Base-by-base conservation (phyloP, 768 basidiomycete species). In the Boletus insuetus region DNA sequence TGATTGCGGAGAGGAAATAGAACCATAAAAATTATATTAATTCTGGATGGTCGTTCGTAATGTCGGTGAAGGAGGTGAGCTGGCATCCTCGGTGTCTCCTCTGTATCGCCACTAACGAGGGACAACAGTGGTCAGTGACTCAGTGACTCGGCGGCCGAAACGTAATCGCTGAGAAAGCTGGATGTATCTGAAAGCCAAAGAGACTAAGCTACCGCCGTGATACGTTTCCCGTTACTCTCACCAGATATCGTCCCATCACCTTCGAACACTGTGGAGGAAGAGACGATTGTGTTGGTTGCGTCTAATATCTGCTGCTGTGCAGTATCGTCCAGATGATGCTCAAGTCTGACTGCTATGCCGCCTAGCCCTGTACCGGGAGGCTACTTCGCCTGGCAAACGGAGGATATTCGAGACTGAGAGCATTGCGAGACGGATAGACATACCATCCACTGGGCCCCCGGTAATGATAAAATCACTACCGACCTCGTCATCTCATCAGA, bases 401-500 rank as follows among this genome's bases (percentile, higher is more conserved):
- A 26, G 26, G 26, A 26, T 13, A 35, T 41, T 40, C 12, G 4
- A 37, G 26, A 41, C 29, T n/a, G 9, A 12, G 22, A 24, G 35
- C 14, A 22, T 20, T 3, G 2, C 11, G 7, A 13, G 17, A 17
- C 26, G 6, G 19, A n/a, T 5, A 42, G 24, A 50, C 60, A 26
- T 20, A 63, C 61, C 11, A 1, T 41, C 4, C 0, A 43, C 47
- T 29, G 29, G 35, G 5, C n/a, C n/a, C n/a, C n/a, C n/a, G n/a
- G n/a, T n/a, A 63, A 9, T 19, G 61, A 59, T 4, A 63, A 34
- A 1, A 55, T 51, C 2, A 16, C 19, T 17, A 26, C 3, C 2
- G 49, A 7, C n/a, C n/a, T n/a, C 19, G 35, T 13, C 9, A 63
- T 16, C n/a, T 38, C 46, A 3, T 63, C 62, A 0, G 61, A 63